phyloP scores from a whole-genome alignment of 2,329 filamentous ascomycete species.

The Ophiocordyceps robertsii region DNA sequence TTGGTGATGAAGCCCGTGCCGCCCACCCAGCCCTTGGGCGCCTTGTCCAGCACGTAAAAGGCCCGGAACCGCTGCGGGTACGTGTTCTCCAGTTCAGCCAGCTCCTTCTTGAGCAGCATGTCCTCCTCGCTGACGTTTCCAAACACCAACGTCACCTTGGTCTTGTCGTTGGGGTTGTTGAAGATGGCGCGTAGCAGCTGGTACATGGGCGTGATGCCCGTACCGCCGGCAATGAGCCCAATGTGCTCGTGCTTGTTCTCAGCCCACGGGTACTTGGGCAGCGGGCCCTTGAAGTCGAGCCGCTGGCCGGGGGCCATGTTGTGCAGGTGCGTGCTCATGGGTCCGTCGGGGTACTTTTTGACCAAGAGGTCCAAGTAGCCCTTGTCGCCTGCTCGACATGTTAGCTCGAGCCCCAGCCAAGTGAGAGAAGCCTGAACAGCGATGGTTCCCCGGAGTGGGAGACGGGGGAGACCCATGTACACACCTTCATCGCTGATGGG shows the following conservation, averaged over 20 bases:
- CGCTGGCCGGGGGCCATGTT: slow-evolving; percentile 67
- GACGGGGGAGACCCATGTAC: slow-evolving; percentile 6
- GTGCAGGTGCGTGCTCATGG: slow-evolving; percentile 87
- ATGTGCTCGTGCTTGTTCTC: slow-evolving; percentile 90
- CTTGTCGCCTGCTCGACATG: slow-evolving; percentile 41
- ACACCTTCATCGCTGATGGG: slow-evolving; percentile 74
- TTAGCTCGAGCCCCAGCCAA: too few relatives aligned
- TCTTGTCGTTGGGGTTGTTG: slow-evolving; percentile 92
- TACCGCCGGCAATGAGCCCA: slow-evolving; percentile 80
- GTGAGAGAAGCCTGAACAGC: too few relatives aligned
- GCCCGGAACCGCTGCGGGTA: slow-evolving; percentile 91
- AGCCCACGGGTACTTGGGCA: slow-evolving; percentile 85
- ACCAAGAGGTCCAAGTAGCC: slow-evolving; percentile 82
- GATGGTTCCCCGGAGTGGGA: too few relatives aligned
- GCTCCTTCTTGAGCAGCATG: slow-evolving; percentile 79
- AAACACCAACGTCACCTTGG: slow-evolving; percentile 90
- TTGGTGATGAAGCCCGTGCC: slow-evolving; percentile 74
- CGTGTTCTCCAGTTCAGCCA: slow-evolving; percentile 79
- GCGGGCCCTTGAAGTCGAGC: slow-evolving; percentile 86
- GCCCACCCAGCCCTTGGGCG: slow-evolving; percentile 66
- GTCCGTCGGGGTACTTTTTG: slow-evolving; percentile 81
- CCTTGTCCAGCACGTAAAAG: slow-evolving; percentile 83
- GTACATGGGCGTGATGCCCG: slow-evolving; percentile 96
- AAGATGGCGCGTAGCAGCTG: slow-evolving; percentile 87
- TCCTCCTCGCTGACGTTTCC: slow-evolving; percentile 84